These are phyloP conservation scores for Pseudogymnoascus sp. DNA, from an alignment of 2,329 filamentous ascomycete species.

Conservation along the genomic window DNA sequence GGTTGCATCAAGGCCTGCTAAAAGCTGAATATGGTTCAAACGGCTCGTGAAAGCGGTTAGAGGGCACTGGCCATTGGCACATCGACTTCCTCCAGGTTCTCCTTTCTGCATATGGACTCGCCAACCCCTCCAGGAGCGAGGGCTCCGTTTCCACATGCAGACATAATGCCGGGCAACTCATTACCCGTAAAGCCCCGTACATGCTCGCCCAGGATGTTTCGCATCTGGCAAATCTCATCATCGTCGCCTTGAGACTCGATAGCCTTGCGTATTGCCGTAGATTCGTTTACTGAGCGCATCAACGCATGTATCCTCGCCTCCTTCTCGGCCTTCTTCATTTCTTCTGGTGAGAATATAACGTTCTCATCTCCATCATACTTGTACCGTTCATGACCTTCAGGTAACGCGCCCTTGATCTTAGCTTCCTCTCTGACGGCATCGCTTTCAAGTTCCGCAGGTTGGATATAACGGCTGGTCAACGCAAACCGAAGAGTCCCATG, in stretches of 20 bases:
- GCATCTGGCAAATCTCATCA: neutral
- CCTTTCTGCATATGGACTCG: neutral
- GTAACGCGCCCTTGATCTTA: slow-evolving; percentile 30
- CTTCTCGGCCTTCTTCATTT: neutral
- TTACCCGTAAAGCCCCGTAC: neutral
- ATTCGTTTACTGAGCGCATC: neutral
- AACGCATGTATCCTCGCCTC: neutral
- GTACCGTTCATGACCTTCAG: slow-evolving; percentile 24
- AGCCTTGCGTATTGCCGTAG: neutral
- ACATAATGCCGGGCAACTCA: too few relatives aligned
- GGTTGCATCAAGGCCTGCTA: neutral
- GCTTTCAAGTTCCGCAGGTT: slow-evolving; percentile 33
- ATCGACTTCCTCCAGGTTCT: neutral
- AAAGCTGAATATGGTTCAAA: neutral
- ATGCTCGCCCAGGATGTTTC: neutral
- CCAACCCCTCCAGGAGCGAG: neutral
- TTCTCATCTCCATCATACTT: slow-evolving; percentile 27
- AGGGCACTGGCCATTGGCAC: neutral
- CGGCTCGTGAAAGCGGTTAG: too few relatives aligned
- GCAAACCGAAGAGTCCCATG: slow-evolving; percentile 47
- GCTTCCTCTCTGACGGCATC: slow-evolving; percentile 25
- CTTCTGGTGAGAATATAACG: slow-evolving; percentile 10
- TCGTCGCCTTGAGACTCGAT: neutral
- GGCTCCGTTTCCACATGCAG: neutral
- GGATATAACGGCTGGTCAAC: slow-evolving; percentile 48